Conservation (phyloP, 371 early-diverging fungal genomes). For the Mortierella sp. region DNA sequence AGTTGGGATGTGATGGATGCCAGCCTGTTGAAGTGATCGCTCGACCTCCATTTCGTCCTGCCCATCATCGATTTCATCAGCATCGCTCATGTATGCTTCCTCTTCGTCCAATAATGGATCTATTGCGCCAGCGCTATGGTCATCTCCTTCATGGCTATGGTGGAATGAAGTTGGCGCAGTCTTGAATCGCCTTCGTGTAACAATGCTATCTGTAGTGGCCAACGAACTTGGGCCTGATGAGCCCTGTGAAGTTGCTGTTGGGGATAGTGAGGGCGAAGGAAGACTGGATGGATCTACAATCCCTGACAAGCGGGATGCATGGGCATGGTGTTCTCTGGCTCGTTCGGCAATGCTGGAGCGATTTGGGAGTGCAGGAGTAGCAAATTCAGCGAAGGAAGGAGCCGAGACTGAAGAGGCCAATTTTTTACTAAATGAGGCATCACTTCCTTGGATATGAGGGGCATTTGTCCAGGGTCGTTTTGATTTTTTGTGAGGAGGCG, state of each 20-base stretch:
- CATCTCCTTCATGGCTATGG: conserved; percentile 9
- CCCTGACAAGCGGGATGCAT: conserved; percentile 42
- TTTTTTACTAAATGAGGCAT: conserved; percentile 16
- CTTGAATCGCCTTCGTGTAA: conserved; percentile 41
- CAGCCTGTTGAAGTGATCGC: conserved; percentile 39
- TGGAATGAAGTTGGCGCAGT: conserved; percentile 42
- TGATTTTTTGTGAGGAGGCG: conserved; percentile 55
- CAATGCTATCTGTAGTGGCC: conserved; percentile 14
- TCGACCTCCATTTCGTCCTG: conserved; percentile 40
- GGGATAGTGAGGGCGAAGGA: conserved; percentile 62
- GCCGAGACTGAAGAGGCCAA: conserved; percentile 43
- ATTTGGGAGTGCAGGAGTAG: conserved; percentile 35
- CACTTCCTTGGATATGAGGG: conserved; percentile 7
- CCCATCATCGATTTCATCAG: conserved; percentile 35
- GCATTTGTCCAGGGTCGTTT: conserved; percentile 47
- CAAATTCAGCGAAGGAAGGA: conserved; percentile 48
- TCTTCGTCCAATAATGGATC: conserved; percentile 12
- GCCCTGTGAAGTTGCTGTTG: conserved; percentile 48
- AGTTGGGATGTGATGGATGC: conserved; percentile 43
- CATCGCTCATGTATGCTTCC: conserved; percentile 24
- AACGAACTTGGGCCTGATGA: conserved; percentile 23
- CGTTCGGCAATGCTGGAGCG: conserved; percentile 32
- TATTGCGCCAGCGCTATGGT: background rate
- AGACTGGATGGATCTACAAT: conserved; percentile 56
- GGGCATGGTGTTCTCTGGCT: conserved; percentile 27